Percentiles rank a stretch among this genome's conserved stretches.
Evolutionary conservation across 2,329 filamentous ascomycete genomes (phyloP).

Genomic region (Ophiosphaerella narmari): DNA sequence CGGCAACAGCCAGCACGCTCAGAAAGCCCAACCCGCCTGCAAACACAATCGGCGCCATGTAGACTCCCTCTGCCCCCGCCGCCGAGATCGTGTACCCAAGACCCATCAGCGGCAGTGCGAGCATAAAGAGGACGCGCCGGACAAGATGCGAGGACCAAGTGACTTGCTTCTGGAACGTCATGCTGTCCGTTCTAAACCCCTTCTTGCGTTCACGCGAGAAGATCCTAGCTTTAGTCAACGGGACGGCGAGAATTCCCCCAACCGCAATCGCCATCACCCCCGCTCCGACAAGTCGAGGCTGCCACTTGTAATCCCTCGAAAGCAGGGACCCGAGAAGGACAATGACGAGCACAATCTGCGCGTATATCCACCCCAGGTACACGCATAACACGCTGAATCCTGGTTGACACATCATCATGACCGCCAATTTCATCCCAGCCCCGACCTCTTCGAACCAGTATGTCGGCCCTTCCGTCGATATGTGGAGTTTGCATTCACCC

Average conservation of each 20-base stretch:
- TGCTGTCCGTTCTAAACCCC: slow-evolving; percentile 66
- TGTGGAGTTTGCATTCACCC: slow-evolving; percentile 78
- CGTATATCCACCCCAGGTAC: slow-evolving; percentile 81
- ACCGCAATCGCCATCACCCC: slow-evolving; percentile 69
- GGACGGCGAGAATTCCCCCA: slow-evolving; percentile 71
- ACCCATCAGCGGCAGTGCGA: slow-evolving; percentile 68
- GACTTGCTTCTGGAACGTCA: slow-evolving; percentile 67
- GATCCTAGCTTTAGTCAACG: slow-evolving; percentile 72
- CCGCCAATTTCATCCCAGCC: slow-evolving; percentile 68
- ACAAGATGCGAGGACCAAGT: slow-evolving; percentile 74
- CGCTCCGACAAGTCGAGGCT: slow-evolving; percentile 68
- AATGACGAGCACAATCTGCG: slow-evolving; percentile 74
- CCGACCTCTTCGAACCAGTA: slow-evolving; percentile 80
- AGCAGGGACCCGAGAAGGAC: slow-evolving; percentile 71
- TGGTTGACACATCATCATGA: slow-evolving; percentile 73
- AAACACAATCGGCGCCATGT: slow-evolving; percentile 68
- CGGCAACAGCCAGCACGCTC: slow-evolving; percentile 73
- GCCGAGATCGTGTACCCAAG: slow-evolving; percentile 71
- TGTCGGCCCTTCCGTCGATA: slow-evolving; percentile 70
- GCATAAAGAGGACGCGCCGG: slow-evolving; percentile 69
- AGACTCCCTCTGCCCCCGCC: slow-evolving; percentile 61
- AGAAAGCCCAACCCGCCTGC: slow-evolving; percentile 71
- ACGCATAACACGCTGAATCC: slow-evolving; percentile 73
- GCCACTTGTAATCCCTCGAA: slow-evolving; percentile 69
- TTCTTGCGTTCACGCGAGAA: slow-evolving; percentile 68